Conservation (phyloP, 176 grass and related monocot genomes). For the Secale cereale region DNA sequence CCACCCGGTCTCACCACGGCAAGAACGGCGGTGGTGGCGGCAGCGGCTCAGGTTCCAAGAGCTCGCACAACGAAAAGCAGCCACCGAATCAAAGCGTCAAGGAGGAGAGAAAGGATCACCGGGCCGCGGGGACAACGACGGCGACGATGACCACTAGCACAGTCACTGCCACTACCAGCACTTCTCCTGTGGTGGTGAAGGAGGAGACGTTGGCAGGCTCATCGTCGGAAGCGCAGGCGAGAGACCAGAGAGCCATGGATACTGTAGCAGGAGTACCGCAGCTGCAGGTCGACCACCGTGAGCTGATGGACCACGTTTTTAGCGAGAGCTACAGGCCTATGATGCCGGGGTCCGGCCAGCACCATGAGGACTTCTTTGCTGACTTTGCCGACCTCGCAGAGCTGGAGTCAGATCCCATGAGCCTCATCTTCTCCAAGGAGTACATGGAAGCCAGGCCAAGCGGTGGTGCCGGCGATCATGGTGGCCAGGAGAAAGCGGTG, state of each 20-base stretch:
- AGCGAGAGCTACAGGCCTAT: constrained; percentile 60
- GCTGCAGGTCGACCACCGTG: constrained; percentile 30
- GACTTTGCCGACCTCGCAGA: constrained; percentile 52
- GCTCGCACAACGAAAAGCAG: constrained; percentile 48
- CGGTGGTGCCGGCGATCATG: constrained; percentile 20
- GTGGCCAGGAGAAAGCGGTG: constrained; percentile 43
- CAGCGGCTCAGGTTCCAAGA: constrained; percentile 54
- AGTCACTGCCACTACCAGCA: neutral
- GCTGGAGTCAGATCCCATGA: constrained; percentile 86
- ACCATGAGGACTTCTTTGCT: constrained; percentile 76
- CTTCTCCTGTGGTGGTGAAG: constrained; percentile 34
- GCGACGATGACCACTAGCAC: constrained; percentile 18
- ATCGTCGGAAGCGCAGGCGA: constrained; percentile 31
- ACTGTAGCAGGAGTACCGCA: constrained; percentile 1
- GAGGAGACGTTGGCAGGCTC: constrained; percentile 41
- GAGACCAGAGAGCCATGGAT: constrained; percentile 39
- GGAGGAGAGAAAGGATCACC: constrained; percentile 50
- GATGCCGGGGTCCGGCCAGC: constrained; percentile 67
- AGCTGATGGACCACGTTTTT: constrained; percentile 58
- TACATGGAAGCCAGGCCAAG: constrained; percentile 56
- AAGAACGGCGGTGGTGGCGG: constrained; percentile 42
- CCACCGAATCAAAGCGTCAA: constrained; percentile 32
- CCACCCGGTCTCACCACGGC: constrained; percentile 61
- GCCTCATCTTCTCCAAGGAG: constrained; percentile 85
- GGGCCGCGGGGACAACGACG: neutral